phyloP scores from a whole-genome alignment of 768 basidiomycete genomes.

The Neoboletus brunneissimus region DNA sequence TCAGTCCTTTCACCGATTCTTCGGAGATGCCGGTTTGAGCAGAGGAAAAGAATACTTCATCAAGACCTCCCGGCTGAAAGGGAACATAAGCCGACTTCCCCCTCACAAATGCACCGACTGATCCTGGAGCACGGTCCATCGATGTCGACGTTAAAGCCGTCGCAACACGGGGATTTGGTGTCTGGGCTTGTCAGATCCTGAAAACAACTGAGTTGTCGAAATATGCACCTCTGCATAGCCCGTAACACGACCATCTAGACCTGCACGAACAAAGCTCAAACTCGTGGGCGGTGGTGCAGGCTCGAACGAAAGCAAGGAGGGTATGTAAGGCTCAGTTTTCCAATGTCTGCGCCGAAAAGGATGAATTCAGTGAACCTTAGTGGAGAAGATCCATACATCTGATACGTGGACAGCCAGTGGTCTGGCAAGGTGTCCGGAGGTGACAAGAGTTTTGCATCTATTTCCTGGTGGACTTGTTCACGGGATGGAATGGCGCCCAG shows the following conservation, averaged over 20 bases:
- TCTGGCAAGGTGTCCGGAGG: constrained; percentile 64
- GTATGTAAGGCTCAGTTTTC: constrained; percentile 58
- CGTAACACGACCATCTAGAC: constrained; percentile 74
- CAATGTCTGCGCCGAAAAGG: constrained; percentile 54
- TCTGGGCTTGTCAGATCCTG: constrained; percentile 37
- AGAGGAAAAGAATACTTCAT: constrained; percentile 47
- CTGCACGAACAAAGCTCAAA: constrained; percentile 70
- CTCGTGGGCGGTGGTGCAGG: constrained; percentile 76
- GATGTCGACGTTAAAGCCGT: constrained; percentile 84
- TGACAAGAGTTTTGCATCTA: constrained; percentile 73
- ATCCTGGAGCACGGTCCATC: constrained; percentile 78
- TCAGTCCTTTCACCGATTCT: constrained; percentile 43
- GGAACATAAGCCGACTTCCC: constrained; percentile 93
- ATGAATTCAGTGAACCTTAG: constrained; percentile 12
- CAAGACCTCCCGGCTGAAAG: constrained; percentile 92
- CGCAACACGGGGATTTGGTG: constrained; percentile 48
- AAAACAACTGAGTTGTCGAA: background rate
- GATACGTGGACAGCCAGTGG: constrained; percentile 77
- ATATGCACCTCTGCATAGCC: constrained; percentile 77
- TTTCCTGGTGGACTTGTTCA: constrained; percentile 58
- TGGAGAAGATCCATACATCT: constrained; percentile 58
- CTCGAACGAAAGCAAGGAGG: constrained; percentile 59
- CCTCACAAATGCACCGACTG: constrained; percentile 78
- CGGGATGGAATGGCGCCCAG: constrained; percentile 56
- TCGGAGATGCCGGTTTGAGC: constrained; percentile 34